Evolutionary conservation across 2,329 filamentous ascomycete genomes (phyloP).

Genomic region (Ophiostoma novo-ulmi): DNA sequence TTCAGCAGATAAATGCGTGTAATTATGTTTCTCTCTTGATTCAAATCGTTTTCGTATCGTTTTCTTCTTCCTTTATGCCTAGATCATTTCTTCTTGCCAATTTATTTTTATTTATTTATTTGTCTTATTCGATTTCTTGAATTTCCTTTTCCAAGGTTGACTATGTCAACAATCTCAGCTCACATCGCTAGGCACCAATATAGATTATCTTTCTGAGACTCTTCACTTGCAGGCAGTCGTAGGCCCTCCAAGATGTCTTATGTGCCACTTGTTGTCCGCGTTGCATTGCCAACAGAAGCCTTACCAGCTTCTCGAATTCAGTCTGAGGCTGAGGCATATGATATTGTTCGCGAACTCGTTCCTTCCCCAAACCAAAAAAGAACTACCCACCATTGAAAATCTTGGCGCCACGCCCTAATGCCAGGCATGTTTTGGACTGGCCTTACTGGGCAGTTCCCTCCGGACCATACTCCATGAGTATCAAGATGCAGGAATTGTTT

Average conservation of each 20-base stretch:
- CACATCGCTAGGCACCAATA: neutral
- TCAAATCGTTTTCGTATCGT: neutral
- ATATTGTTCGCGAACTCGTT: neutral
- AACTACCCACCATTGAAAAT: conserved; percentile 3
- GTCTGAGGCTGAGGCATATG: conserved; percentile 5
- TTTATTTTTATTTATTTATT: neutral
- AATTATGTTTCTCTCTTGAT: neutral
- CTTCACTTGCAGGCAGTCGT: no score
- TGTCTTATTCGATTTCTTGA: neutral
- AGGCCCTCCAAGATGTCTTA: no score
- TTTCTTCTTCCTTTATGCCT: neutral
- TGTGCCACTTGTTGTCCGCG: neutral
- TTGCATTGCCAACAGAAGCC: neutral
- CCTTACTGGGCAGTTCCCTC: conserved; percentile 7
- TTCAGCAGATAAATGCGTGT: neutral
- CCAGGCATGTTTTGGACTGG: conserved; percentile 9
- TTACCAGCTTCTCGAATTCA: neutral
- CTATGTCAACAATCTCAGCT: neutral
- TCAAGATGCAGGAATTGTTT: neutral
- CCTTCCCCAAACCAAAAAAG: neutral
- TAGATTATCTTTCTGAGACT: neutral
- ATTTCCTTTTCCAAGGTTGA: neutral
- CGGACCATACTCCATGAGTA: neutral
- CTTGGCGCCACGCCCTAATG: conserved; percentile 10
- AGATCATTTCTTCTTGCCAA: neutral